phyloP scores from a whole-genome alignment of 1,284 basidiomycete species.

The Malassezia cuniculi region DNA sequence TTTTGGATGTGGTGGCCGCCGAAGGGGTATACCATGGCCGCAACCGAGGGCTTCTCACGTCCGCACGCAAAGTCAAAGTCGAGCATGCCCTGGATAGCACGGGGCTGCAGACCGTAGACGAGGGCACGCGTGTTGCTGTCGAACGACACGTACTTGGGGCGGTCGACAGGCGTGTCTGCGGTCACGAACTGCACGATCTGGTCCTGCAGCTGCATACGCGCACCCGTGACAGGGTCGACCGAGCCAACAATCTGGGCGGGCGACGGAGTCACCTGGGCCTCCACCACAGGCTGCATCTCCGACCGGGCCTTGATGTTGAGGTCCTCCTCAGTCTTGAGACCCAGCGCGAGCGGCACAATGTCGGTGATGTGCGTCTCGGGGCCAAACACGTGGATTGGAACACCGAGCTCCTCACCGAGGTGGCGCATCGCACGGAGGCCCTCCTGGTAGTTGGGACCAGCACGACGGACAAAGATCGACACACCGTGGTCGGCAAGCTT shows the following conservation, averaged over 20 bases:
- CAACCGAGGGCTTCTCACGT: constrained; percentile 78
- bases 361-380: constrained; percentile 98
- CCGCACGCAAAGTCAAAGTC: constrained; percentile 99
- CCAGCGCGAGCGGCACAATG: constrained; percentile 92
- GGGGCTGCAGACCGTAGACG: constrained; percentile 94
- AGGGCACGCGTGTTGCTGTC: constrained; percentile 84
- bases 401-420: constrained; percentile 90
- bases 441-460: constrained; percentile 99
- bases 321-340: constrained; percentile 50
- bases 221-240: constrained; percentile 58
- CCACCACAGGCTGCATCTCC: constrained; percentile 15
- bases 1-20: constrained; percentile 99
- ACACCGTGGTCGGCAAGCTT: constrained; percentile 36
- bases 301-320: constrained; percentile 48
- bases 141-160: constrained; percentile 48
- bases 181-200: constrained; percentile 73
- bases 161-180: constrained; percentile 18
- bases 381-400: constrained; percentile 87
- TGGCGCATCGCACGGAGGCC: constrained; percentile 97
- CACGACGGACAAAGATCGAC: constrained; percentile 72
- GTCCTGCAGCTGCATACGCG: constrained; percentile 66
- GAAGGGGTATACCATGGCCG: constrained; percentile 99
- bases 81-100: constrained; percentile 99
- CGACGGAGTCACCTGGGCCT: constrained; percentile 25
- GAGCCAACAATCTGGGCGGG: constrained; percentile 53